Conservation (phyloP, 768 basidiomycete species). For the Boletellus sp. region DNA sequence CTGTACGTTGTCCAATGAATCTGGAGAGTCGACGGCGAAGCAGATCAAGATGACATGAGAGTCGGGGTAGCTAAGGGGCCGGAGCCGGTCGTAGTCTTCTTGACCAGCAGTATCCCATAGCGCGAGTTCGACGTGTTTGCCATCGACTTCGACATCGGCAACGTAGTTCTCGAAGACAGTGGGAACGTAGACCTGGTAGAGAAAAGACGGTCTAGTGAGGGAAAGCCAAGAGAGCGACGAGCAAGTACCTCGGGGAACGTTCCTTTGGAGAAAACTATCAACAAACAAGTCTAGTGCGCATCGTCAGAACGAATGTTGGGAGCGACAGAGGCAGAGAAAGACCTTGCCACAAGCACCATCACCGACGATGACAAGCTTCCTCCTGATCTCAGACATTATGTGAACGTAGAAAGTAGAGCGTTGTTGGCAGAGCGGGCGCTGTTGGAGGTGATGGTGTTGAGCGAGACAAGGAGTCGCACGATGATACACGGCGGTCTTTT, state of each 20-base stretch:
- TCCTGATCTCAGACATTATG: conserved; percentile 93
- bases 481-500: conserved; percentile 34
- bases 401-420: conserved; percentile 34
- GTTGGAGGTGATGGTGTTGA: conserved; percentile 36
- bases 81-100: conserved; percentile 98
- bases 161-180: conserved; percentile 99
- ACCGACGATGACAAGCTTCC: conserved; percentile 98
- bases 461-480: conserved; percentile 38
- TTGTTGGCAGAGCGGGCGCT: conserved; percentile 33
- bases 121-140: conserved; percentile 97
- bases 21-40: conserved; percentile 96
- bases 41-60: conserved; percentile 99
- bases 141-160: conserved; percentile 97
- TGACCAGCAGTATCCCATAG: conserved; percentile 99
- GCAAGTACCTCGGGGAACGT: conserved; percentile 84
- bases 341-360: conserved; percentile 98
- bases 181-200: conserved; percentile 88
- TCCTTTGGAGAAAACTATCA: conserved; percentile 96
- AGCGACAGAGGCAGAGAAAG: conserved; percentile 2
- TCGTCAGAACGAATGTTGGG: conserved; percentile 17
- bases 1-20: conserved; percentile 98
- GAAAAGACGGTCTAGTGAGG: not conserved
- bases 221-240: not conserved
- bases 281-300: conserved; percentile 70
- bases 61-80: conserved; percentile 97